These are phyloP conservation scores for Puccinia brachypodii DNA, from an alignment of 1,284 basidiomycete genomes.

Conservation along the genomic window DNA sequence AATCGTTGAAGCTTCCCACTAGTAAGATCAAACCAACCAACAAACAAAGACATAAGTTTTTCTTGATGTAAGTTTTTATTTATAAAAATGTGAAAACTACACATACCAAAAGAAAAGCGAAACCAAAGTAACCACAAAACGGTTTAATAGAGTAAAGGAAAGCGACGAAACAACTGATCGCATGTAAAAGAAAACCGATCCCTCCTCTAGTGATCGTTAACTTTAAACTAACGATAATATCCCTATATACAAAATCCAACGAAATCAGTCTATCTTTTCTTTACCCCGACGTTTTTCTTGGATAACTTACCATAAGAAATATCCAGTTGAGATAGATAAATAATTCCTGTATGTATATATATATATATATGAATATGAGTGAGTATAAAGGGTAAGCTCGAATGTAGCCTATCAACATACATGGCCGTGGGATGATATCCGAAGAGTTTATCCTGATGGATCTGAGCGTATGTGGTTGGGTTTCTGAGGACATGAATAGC, in stretches of 20 bases:
- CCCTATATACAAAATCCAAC: neutral
- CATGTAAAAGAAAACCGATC: slow-evolving; percentile 44
- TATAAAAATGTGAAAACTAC: neutral
- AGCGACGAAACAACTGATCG: slow-evolving; percentile 41
- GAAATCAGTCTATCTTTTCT: neutral
- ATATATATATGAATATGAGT: neutral
- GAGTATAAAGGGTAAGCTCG: neutral
- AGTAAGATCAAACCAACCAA: neutral
- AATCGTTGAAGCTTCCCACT: slow-evolving; percentile 48
- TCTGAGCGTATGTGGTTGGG: neutral
- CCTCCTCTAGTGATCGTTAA: slow-evolving; percentile 23
- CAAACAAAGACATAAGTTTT: neutral
- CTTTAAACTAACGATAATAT: slow-evolving; percentile 35
- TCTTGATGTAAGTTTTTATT: neutral
- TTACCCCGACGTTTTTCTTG: neutral
- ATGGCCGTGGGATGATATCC: slow-evolving; percentile 39
- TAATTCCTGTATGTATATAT: slow-evolving; percentile 2
- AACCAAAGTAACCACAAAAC: slow-evolving; percentile 44
- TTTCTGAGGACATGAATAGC: slow-evolving; percentile 22
- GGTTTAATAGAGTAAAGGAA: slow-evolving; percentile 45
- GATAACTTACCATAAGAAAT: slow-evolving; percentile 38
- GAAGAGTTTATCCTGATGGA: slow-evolving; percentile 46
- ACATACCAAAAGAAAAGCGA: slow-evolving; percentile 43
- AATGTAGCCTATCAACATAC: slow-evolving; percentile 22
- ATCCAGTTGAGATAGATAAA: slow-evolving; percentile 43